Conservation (phyloP, 2,329 filamentous ascomycete species). For the Alternaria atra region DNA sequence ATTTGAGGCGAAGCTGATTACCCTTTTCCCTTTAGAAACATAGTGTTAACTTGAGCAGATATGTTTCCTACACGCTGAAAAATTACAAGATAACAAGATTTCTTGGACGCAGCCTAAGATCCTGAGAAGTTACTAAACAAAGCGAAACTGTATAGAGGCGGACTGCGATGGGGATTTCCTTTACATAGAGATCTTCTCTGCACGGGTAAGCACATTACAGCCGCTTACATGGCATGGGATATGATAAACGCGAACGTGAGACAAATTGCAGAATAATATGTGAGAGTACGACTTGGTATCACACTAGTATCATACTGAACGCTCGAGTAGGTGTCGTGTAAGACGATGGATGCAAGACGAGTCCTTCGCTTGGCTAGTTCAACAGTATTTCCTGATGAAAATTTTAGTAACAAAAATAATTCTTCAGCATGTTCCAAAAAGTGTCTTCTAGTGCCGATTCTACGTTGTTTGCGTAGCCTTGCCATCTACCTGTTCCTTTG, state of each 20-base stretch:
- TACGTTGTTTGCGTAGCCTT: background rate
- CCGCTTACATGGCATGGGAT: background rate
- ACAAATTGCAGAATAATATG: constrained; percentile 1
- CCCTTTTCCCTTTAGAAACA: background rate
- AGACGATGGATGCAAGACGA: constrained; percentile 1
- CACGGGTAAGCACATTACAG: background rate
- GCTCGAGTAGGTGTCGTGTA: background rate
- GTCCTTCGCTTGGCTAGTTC: background rate
- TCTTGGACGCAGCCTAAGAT: background rate
- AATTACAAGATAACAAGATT: background rate
- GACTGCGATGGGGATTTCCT: background rate
- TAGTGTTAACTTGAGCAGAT: background rate
- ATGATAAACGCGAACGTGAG: constrained; percentile 1
- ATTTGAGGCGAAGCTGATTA: background rate
- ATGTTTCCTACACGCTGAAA: constrained; percentile 1
- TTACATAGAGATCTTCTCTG: constrained; percentile 3
- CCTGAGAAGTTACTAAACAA: constrained; percentile 3
- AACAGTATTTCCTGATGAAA: background rate
- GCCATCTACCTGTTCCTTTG: background rate
- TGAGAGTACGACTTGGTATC: constrained; percentile 2
- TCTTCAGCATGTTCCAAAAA: background rate
- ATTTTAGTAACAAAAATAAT: background rate
- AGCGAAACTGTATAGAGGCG: constrained; percentile 1
- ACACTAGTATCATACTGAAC: background rate
- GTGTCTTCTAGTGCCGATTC: background rate